These are phyloP conservation scores for Colletotrichum aenigma DNA, from an alignment of 2,329 filamentous ascomycete genomes.

Conservation along the genomic window DNA sequence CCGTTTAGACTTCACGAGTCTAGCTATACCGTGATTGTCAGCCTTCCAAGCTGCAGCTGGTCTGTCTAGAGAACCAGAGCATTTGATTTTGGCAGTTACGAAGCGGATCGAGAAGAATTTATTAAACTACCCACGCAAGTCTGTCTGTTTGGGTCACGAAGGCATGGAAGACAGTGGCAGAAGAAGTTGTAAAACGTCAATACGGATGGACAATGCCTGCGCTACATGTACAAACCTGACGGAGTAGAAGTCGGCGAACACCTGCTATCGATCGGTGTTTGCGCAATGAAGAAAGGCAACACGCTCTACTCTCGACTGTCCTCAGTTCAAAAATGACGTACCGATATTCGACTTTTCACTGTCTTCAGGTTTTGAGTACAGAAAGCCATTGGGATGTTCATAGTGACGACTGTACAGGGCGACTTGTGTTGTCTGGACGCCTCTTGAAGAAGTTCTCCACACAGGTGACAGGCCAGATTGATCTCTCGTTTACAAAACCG, in stretches of 20 bases:
- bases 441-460: neutral
- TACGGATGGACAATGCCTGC: too few species aligned
- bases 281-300: too few species aligned
- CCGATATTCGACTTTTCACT: neutral
- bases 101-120: neutral
- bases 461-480: neutral
- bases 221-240: too few species aligned
- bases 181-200: too few species aligned
- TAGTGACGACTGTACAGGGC: accelerated
- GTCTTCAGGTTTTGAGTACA: neutral
- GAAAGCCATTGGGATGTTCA: neutral
- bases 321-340: too few species aligned
- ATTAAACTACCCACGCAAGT: neutral
- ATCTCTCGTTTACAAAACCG: too few species aligned
- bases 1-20: neutral
- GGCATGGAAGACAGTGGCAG: too few species aligned
- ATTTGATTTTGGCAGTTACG: neutral
- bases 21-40: neutral
- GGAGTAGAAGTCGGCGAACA: too few species aligned
- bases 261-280: too few species aligned
- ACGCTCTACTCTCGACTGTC: too few species aligned
- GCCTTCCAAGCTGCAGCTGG: neutral
- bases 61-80: neutral
- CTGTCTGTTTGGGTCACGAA: too few species aligned
- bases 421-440: neutral